Percentiles rank a stretch among this genome's conserved stretches.
Evolutionary conservation across 768 basidiomycete genomes (phyloP).

Genomic region (Hericium alpestre): DNA sequence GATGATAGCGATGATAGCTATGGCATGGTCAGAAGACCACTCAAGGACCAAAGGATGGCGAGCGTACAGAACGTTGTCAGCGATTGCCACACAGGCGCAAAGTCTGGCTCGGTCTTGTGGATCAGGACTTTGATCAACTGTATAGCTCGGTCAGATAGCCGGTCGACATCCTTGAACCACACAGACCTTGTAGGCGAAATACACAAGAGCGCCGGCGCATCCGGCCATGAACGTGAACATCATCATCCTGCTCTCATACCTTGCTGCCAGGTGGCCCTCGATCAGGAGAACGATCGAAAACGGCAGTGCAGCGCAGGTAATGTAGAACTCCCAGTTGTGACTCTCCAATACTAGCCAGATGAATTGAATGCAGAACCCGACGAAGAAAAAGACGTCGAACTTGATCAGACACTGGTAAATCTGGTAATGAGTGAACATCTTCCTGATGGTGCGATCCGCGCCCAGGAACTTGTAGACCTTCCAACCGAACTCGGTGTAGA

Average conservation of each 20-base stretch:
- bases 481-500: constrained; percentile 94
- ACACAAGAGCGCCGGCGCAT: constrained; percentile 73
- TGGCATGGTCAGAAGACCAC: constrained; percentile 11
- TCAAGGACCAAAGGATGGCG: neutral
- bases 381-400: constrained; percentile 91
- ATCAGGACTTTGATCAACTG: constrained; percentile 66
- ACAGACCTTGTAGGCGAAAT: constrained; percentile 84
- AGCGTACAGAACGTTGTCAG: constrained; percentile 76
- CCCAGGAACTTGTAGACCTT: constrained; percentile 92
- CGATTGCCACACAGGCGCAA: constrained; percentile 63
- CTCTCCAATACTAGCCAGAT: constrained; percentile 70
- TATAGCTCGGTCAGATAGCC: neutral
- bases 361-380: constrained; percentile 83
- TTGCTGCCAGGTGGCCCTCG: constrained; percentile 82
- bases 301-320: constrained; percentile 85
- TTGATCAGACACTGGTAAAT: constrained; percentile 85
- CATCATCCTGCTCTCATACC: constrained; percentile 82
- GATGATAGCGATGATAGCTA: constrained; percentile 77
- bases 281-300: constrained; percentile 75
- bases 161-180: no score
- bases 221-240: constrained; percentile 87
- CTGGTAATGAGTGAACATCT: constrained; percentile 85
- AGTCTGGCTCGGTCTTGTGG: constrained; percentile 36
- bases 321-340: constrained; percentile 78
- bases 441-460: constrained; percentile 86